Conservation (phyloP, 495 filamentous ascomycete species). For the Thermochaetoides thermophila region DNA sequence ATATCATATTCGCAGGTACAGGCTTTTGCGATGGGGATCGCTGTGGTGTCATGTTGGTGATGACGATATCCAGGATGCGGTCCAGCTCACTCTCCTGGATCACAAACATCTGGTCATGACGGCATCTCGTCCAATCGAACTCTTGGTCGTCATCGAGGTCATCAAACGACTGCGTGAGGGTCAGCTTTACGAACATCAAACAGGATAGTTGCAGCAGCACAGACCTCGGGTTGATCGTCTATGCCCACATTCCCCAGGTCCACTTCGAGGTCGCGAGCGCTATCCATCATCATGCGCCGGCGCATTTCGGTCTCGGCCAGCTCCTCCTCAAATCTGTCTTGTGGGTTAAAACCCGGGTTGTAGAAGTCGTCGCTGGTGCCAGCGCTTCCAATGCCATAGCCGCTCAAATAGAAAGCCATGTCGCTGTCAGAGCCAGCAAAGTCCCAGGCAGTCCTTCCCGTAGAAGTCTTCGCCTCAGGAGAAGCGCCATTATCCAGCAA, state of each 20-base stretch:
- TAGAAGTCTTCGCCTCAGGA: conserved; percentile 85
- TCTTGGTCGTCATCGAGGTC: conserved; percentile 87
- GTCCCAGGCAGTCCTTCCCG: conserved; percentile 90
- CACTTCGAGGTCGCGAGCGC: conserved; percentile 91
- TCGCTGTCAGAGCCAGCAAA: conserved; percentile 91
- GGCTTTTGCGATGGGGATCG: conserved; percentile 92
- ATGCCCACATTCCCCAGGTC: conserved; percentile 91
- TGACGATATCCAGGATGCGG: conserved; percentile 82
- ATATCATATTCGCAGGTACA: conserved; percentile 92
- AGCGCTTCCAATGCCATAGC: conserved; percentile 73
- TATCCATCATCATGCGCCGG: conserved; percentile 99
- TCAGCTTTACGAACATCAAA: background rate
- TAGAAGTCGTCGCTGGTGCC: conserved; percentile 96
- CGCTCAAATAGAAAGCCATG: conserved; percentile 86
- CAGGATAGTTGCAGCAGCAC: conserved; percentile 10
- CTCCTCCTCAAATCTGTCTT: conserved; percentile 92
- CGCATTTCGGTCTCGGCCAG: conserved; percentile 94
- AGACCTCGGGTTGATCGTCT: conserved; percentile 87
- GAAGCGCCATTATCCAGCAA: conserved; percentile 88
- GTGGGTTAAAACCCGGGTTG: conserved; percentile 75
- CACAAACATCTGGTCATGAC: conserved; percentile 99
- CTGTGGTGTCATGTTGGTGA: conserved; percentile 96
- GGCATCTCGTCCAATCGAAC: conserved; percentile 91
- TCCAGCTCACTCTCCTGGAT: conserved; percentile 90
- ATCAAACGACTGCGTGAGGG: conserved; percentile 46